phyloP scores from a whole-genome alignment of 2,329 filamentous ascomycete species.

The Paecilomyces niveus region DNA sequence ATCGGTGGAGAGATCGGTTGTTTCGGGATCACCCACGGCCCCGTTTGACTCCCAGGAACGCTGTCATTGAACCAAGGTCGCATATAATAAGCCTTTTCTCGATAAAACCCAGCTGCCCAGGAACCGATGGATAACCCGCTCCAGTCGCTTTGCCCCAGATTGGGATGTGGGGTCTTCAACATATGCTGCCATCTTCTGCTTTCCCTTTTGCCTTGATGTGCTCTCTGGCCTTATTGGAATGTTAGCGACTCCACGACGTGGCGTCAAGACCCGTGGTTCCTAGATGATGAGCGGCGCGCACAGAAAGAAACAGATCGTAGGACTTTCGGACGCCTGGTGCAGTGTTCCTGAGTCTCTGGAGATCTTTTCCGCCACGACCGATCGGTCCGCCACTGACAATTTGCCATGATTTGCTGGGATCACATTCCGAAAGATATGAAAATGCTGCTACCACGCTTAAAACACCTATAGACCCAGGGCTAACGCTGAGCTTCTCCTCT shows the following conservation, averaged over 20 bases:
- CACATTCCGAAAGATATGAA: neutral
- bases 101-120: neutral
- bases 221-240: too few relatives aligned
- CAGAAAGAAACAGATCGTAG: neutral
- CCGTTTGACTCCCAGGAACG: neutral
- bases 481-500: neutral
- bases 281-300: neutral
- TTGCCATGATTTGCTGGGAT: neutral
- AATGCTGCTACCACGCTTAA: neutral
- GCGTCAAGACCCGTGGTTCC: neutral
- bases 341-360: neutral
- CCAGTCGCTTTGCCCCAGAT: neutral
- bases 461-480: neutral
- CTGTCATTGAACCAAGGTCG: neutral
- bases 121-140: too few relatives aligned
- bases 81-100: neutral
- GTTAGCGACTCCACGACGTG: too few relatives aligned
- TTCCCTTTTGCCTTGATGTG: neutral
- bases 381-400: neutral
- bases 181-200: neutral
- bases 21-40: neutral
- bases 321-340: neutral
- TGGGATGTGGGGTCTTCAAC: neutral
- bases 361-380: neutral
- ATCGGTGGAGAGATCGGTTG: neutral